Conservation (phyloP, 1,139 yeast genomes). For the Debaryomyces subglobosus region DNA sequence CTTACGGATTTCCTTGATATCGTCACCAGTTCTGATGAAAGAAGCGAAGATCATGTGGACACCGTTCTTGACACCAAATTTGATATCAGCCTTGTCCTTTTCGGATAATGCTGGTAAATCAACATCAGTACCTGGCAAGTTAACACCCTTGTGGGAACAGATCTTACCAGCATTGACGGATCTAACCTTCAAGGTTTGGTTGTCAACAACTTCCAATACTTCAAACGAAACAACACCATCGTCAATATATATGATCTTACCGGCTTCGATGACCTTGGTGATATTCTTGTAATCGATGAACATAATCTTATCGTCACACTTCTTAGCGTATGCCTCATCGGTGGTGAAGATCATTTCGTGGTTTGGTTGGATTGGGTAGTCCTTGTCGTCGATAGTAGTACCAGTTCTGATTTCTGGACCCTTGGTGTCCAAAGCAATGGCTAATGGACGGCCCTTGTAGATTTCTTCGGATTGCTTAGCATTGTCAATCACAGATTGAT, state of each 20-base stretch:
- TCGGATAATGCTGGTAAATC: constrained; percentile 97
- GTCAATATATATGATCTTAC: constrained; percentile 90
- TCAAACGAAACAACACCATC: constrained; percentile 97
- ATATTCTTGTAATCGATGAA: constrained; percentile 93
- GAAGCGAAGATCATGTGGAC: constrained; percentile 99
- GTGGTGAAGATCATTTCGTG: constrained; percentile 95
- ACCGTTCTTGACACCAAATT: constrained; percentile 93
- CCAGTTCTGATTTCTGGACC: constrained; percentile 99
- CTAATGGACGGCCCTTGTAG: constrained; percentile 94
- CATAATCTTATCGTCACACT: constrained; percentile 80
- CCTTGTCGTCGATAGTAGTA: constrained; percentile 76
- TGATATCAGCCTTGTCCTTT: constrained; percentile 89
- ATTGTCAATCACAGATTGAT: constrained; percentile 93
- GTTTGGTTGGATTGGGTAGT: constrained; percentile 79
- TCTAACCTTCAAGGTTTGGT: constrained; percentile 76
- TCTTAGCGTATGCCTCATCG: constrained; percentile 73
- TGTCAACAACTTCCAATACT: constrained; percentile 82
- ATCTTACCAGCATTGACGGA: constrained; percentile 94
- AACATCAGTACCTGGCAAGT: constrained; percentile 98
- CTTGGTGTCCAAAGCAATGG: constrained; percentile 98
- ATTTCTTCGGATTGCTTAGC: constrained; percentile 91
- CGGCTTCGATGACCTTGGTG: constrained; percentile 86
- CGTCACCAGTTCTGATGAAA: constrained; percentile 92
- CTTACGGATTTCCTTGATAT: constrained; percentile 85
- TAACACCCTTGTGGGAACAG: constrained; percentile 98